Evolutionary conservation across 768 basidiomycete species (phyloP), one percentile per base, ranked within the genome.

Genomic region (Hygrocybe punicea): DNA sequence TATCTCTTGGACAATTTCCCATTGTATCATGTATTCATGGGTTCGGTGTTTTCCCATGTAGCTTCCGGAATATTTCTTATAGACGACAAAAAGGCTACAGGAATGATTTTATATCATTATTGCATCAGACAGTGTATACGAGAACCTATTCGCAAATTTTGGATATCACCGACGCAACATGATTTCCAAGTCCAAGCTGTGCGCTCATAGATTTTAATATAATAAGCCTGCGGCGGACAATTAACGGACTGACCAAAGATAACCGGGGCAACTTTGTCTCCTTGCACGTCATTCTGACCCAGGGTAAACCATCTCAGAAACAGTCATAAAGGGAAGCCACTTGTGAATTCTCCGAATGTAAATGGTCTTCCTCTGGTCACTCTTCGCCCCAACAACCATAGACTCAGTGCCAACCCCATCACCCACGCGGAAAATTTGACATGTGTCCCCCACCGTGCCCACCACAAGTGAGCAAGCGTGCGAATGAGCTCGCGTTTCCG

Each of bases 11-110:
- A 42, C 53, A 25, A 47, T 61, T 57, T 58, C 53, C 53, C 16
- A 11, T 34, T 47, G 58, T 55, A 29, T 44, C 37, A 58, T 42
- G 60, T 48, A 51, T 49, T 55, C n/a, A 53, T 61, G 5, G 16
- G 5, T 54, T 56, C 17, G 45, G 36, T 57, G 6, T 16, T 46
- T 49, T 16, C 24, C 51, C 21, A 23, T 62, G 24, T 63, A 91
- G 89, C 76, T 89, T 47, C 90, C 90, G 11, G 90, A 92, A 68
- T 92, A 92, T 73, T 92, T 92, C 74, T 45, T 58, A 25, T 58
- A 58, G 21, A 6, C 10, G 37, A 53, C 6, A 23, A n/a, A n/a
- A n/a, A n/a, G n/a, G n/a, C 17, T 53, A 29, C 29, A 29, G 29
- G 29, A 8, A 29, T 29, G 29, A 29, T 29, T 29, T 8, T n/a